A percentile compares a stretch with the other conserved stretches of the same genome.
phyloP scores from a whole-genome alignment of 208 protist species.

The Trichomonas tenax region DNA sequence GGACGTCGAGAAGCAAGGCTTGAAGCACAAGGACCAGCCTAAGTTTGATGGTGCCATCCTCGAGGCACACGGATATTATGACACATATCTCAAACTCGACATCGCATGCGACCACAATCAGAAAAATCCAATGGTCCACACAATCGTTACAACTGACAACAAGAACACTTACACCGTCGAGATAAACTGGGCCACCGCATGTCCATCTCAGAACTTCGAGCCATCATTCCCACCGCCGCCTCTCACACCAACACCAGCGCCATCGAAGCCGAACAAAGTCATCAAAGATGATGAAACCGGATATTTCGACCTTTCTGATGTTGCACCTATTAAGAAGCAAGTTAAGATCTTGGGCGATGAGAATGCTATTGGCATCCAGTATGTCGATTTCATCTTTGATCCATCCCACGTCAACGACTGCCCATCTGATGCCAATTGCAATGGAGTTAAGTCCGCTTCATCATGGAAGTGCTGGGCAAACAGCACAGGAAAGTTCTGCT shows the following conservation, averaged over 20 bases:
- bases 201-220: neutral
- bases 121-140: neutral
- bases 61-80: neutral
- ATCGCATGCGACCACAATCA: neutral
- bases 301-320: neutral
- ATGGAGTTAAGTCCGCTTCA: neutral
- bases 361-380: neutral
- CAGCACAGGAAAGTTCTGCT: neutral
- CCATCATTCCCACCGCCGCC: neutral
- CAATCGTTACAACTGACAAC: neutral
- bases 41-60: neutral
- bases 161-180: neutral
- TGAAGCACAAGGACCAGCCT: neutral
- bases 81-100: neutral
- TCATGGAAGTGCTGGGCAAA: neutral
- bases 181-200: neutral
- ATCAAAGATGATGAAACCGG: neutral
- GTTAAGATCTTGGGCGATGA: neutral
- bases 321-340: neutral
- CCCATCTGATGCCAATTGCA: neutral
- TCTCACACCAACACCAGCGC: neutral
- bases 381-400: neutral
- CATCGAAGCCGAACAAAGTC: neutral
- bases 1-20: neutral
- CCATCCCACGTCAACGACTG: neutral